These are phyloP conservation scores for Cucumis melo DNA, from an alignment of 306 rosid species.

Conservation along the genomic window DNA sequence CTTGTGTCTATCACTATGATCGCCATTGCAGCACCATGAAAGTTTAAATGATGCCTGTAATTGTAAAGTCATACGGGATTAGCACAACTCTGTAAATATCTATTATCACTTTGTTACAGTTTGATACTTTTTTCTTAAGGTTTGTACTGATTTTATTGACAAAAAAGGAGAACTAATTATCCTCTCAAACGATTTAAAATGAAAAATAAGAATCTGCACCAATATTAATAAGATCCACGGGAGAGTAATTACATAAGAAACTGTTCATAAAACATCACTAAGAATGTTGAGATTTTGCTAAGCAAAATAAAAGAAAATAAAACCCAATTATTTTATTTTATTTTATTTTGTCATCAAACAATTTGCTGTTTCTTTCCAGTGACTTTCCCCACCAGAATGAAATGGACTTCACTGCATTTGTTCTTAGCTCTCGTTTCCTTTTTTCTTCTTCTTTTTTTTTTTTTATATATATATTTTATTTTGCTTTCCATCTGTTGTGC, in stretches of 20 bases:
- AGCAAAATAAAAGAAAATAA: background rate
- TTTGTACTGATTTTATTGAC: background rate
- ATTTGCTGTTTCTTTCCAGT: background rate
- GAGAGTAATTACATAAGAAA: background rate
- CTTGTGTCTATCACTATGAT: conserved; percentile 70
- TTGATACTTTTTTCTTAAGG: background rate
- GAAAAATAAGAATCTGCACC: background rate
- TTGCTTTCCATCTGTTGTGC: background rate
- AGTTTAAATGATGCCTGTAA: conserved; percentile 82
- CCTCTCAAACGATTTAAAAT: background rate
- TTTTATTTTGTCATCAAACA: background rate
- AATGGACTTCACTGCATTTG: background rate
- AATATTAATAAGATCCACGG: background rate
- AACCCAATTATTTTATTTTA: background rate
- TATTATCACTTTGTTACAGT: background rate
- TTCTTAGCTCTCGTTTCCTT: background rate
- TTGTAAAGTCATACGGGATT: conserved; percentile 8
- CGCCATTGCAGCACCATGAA: conserved; percentile 84
- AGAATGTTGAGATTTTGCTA: background rate
- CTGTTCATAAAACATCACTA: background rate
- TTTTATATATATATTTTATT: no score
- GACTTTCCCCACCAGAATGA: background rate
- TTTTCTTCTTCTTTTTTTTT: no score
- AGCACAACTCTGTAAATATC: background rate
- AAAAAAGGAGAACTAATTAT: background rate